Evolutionary conservation across 2,329 filamentous ascomycete genomes (phyloP).

Genomic region (Zymoseptoria pseudotritici): DNA sequence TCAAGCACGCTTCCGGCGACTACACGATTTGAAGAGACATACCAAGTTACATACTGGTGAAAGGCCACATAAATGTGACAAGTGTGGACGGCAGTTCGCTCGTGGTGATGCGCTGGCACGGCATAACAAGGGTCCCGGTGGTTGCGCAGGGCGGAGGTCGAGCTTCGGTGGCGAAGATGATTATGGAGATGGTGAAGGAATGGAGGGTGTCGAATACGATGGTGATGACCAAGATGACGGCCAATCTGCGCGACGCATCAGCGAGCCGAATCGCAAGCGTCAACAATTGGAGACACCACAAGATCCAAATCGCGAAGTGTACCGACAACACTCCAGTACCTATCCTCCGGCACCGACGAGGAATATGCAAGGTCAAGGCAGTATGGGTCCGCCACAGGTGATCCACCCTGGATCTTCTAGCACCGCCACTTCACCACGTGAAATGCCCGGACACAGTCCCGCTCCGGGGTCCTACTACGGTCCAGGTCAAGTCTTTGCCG

Average conservation of each 20-base stretch:
- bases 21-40: conserved; percentile 93
- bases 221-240: conserved; percentile 55
- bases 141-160: conserved; percentile 82
- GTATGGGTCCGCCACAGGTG: conserved; percentile 31
- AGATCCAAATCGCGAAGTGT: conserved; percentile 49
- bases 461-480: conserved; percentile 24
- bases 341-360: conserved; percentile 53
- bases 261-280: conserved; percentile 67
- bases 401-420: conserved; percentile 26
- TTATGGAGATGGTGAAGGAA: conserved; percentile 38
- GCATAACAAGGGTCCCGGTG: conserved; percentile 91
- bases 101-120: conserved; percentile 89
- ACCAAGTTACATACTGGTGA: conserved; percentile 96
- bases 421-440: conserved; percentile 29
- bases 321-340: conserved; percentile 64
- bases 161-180: conserved; percentile 81
- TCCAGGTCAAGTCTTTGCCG: conserved; percentile 56
- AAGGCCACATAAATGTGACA: conserved; percentile 87
- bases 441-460: conserved; percentile 29
- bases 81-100: conserved; percentile 90
- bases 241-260: conserved; percentile 49
- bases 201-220: conserved; percentile 56
- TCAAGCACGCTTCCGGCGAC: conserved; percentile 79
- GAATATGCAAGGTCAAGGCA: conserved; percentile 15
- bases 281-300: conserved; percentile 56